phyloP scores from a whole-genome alignment of 306 rosid species.

The Corylus avellana region DNA sequence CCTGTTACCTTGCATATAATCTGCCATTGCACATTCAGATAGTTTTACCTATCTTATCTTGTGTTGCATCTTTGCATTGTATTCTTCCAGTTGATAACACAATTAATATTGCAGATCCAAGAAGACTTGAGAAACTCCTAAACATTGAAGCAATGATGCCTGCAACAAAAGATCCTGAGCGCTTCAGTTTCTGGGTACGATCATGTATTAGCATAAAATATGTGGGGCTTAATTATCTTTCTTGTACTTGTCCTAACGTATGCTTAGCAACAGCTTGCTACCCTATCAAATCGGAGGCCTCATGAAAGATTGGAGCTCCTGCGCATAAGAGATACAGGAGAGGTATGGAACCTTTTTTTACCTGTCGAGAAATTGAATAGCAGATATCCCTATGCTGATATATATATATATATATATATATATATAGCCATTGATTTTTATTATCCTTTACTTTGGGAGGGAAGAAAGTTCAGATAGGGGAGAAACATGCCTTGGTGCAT shows the following conservation, averaged over 20 bases:
- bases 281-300: constrained; percentile 80
- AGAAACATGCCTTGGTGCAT: background rate
- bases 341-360: constrained; percentile 50
- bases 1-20: background rate
- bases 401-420: background rate
- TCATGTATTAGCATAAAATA: constrained; percentile 10
- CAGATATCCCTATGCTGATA: background rate
- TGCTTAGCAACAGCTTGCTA: constrained; percentile 61
- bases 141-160: constrained; percentile 86
- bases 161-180: constrained; percentile 71
- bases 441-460: too few species aligned
- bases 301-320: constrained; percentile 80
- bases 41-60: background rate
- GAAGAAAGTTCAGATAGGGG: background rate
- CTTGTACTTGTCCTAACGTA: constrained; percentile 19
- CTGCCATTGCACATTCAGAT: background rate
- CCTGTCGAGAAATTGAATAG: background rate
- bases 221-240: constrained; percentile 5
- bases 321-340: constrained; percentile 70
- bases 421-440: too few species aligned
- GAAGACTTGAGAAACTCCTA: constrained; percentile 70
- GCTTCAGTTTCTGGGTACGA: constrained; percentile 91
- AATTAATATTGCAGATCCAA: constrained; percentile 55
- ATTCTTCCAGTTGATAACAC: constrained; percentile 7
- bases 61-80: constrained; percentile 8